Conservation (phyloP, 495 filamentous ascomycete species). For the Aspergillus mulundensis region DNA sequence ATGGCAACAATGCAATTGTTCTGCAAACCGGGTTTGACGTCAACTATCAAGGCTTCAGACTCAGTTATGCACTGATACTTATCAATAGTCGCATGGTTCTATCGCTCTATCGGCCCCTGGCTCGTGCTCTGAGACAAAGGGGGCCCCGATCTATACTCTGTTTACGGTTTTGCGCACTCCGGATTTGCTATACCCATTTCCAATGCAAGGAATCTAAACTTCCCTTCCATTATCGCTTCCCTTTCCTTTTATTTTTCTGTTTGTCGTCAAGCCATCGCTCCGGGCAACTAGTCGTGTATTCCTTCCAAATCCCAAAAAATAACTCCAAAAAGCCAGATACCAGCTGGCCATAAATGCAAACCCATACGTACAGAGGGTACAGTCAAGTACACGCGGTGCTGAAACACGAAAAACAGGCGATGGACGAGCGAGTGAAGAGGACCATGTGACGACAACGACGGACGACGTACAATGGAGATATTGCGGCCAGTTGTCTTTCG, state of each 20-base stretch:
- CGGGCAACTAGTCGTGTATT: conserved; percentile 5
- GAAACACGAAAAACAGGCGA: conserved; percentile 3
- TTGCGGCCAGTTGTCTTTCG: background rate
- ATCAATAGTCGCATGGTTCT: conserved; percentile 1
- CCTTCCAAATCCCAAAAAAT: conserved; percentile 15
- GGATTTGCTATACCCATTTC: conserved; percentile 8
- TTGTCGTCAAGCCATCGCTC: background rate
- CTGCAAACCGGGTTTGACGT: background rate
- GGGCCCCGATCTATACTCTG: background rate
- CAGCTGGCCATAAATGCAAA: conserved; percentile 27
- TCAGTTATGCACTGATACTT: background rate
- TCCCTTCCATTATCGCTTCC: conserved; percentile 2
- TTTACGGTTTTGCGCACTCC: conserved; percentile 7
- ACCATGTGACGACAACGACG: background rate
- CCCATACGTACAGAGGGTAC: background rate
- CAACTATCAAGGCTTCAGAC: background rate
- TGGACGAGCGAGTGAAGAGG: background rate
- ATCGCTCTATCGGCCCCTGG: conserved; percentile 4
- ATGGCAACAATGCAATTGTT: background rate
- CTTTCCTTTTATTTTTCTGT: background rate
- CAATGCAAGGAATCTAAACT: conserved; percentile 16
- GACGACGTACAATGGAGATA: background rate
- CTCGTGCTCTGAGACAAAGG: conserved; percentile 9
- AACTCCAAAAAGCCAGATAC: conserved; percentile 19
- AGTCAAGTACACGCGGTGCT: conserved; percentile 17